Base-by-base conservation (phyloP, 352 stramenopile genomes). In the Pythium aphanidermatum region DNA sequence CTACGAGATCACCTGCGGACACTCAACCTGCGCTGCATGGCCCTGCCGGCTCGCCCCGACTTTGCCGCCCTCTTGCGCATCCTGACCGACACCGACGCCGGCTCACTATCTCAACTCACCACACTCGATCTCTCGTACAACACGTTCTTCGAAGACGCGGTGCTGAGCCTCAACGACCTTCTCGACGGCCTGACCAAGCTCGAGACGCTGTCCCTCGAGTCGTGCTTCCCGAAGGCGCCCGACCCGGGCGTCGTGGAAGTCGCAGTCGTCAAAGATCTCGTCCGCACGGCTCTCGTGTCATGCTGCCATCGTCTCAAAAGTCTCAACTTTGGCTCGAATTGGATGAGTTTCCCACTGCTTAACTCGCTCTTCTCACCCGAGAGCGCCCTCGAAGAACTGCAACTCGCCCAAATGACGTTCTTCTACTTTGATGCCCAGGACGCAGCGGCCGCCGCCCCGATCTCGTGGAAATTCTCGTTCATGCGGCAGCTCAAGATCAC, bases 91-190 rank as follows among this genome's bases (percentile, higher is more conserved):
- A 17, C 31, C 4, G 47, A 66, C 4, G 35, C 16, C 1, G 51
- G 49, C 13, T 45, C 40, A 9, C 39, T 83, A 16, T 31, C 13
- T 5, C 53, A 62, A 35, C 48, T 91, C 7, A 47, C 62, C 19
- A 61, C 52, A n/a, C 52, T 91, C 33, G 65, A 88, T 54, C 23
- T 91, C 7, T 88, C 75, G 23, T 86, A 78, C 55, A 86, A 86
- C 46, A 84, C 71, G 7, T 63, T 91, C 31, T 60, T 58, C 9
- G 49, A 66, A 23, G 64, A 76, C 40, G 57, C 49, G 11, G 60
- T 64, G 12, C 37, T 58, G 19, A 60, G 55, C 16, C 45, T 85
- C 14, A 61, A 66, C 32, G 46, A 58, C 16, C 43, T 87, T 9
- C 41, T 84, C 10, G 46, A 58, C 27, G 67, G 66, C 5, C 52